Conservation (phyloP, 139 green algal species). For the Closterium sp. region DNA sequence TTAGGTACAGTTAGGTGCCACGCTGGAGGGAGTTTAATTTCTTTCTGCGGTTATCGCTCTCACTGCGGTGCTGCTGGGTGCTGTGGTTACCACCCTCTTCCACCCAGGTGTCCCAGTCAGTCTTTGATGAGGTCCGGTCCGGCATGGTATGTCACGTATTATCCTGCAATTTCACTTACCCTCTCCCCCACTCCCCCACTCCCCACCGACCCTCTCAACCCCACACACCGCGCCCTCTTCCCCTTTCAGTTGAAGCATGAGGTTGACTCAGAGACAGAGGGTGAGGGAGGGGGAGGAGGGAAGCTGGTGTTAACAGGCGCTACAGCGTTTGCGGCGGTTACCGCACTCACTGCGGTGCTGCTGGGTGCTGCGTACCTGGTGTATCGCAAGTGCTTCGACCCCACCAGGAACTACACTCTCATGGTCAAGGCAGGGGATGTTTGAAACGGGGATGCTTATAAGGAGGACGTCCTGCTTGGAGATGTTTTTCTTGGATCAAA, state of each 20-base stretch:
- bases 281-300: background rate
- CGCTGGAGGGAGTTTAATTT: too few species aligned
- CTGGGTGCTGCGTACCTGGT: constrained; percentile 22
- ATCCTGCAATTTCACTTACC: too few species aligned
- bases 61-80: too few species aligned
- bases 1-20: background rate
- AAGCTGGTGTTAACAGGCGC: constrained; percentile 62
- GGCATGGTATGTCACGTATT: too few species aligned
- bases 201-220: background rate
- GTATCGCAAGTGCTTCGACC: constrained; percentile 46
- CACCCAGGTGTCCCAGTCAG: too few species aligned
- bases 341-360: constrained; percentile 38
- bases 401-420: constrained; percentile 35
- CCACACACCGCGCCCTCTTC: too few species aligned
- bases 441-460: background rate
- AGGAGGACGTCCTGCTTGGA: background rate
- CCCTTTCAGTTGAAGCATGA: background rate
- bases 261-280: background rate
- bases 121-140: too few species aligned
- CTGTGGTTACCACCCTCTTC: too few species aligned
- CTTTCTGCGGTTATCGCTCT: too few species aligned
- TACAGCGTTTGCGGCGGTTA: constrained; percentile 39
- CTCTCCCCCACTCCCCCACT: too few species aligned
- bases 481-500: background rate
- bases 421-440: constrained; percentile 43